Conservation (phyloP, 2,329 filamentous ascomycete genomes). For the Colletotrichum chrysophilum region DNA sequence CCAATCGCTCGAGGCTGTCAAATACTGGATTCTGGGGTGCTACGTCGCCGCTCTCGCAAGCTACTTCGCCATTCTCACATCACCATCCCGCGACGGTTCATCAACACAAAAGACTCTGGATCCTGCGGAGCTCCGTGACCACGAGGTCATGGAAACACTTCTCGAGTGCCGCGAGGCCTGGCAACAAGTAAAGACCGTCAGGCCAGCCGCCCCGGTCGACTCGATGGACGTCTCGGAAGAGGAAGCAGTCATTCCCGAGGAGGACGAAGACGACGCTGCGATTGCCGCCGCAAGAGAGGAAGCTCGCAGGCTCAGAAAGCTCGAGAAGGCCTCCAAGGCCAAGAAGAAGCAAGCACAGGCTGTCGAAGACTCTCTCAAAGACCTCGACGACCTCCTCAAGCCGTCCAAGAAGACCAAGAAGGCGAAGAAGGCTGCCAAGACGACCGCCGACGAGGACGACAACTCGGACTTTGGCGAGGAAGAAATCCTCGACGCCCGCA, state of each 20-base stretch:
- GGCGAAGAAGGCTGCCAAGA: constrained; percentile 45
- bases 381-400: constrained; percentile 65
- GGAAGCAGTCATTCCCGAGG: constrained; percentile 21
- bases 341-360: constrained; percentile 59
- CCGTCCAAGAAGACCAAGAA: constrained; percentile 53
- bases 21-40: constrained; percentile 80
- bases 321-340: constrained; percentile 43
- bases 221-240: constrained; percentile 37
- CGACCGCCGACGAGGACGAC: constrained; percentile 52
- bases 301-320: constrained; percentile 41
- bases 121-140: constrained; percentile 82
- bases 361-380: constrained; percentile 73
- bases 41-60: constrained; percentile 88
- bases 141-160: constrained; percentile 87
- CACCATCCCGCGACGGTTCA: constrained; percentile 67
- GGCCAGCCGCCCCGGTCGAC: constrained; percentile 44
- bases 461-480: constrained; percentile 96
- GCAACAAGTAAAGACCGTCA: constrained; percentile 74
- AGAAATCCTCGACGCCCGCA: constrained; percentile 74
- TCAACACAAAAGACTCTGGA: constrained; percentile 66
- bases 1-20: constrained; percentile 67
- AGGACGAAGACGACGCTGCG: constrained; percentile 29
- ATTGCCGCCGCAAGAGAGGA: constrained; percentile 32
- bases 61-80: constrained; percentile 95
- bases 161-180: constrained; percentile 82